Percentiles rank a stretch among this genome's conserved stretches.
Evolutionary conservation across 1,284 basidiomycete species (phyloP).

Genomic region (Leccinum ambiguum): DNA sequence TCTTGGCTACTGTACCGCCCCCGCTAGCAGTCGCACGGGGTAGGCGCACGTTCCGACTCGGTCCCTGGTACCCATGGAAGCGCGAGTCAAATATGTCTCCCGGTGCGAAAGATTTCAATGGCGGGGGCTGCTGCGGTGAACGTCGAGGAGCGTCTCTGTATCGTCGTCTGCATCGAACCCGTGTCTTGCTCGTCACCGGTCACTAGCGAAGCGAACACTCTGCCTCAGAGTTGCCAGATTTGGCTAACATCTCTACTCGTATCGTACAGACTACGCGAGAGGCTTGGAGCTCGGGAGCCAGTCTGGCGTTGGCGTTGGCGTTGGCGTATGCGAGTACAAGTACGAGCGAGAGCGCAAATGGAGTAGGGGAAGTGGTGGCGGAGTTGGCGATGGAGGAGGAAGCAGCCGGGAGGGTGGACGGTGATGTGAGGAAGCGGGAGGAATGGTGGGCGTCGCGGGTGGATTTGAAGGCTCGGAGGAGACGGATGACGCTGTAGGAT

Average conservation of each 20-base stretch:
- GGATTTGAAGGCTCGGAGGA: too few relatives aligned
- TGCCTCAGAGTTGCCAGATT: slow-evolving; percentile 14
- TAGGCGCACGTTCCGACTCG: slow-evolving; percentile 55
- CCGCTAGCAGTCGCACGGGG: slow-evolving; percentile 54
- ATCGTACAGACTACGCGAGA: not conserved
- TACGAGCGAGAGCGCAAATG: too few relatives aligned
- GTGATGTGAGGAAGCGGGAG: too few relatives aligned
- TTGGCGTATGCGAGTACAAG: too few relatives aligned
- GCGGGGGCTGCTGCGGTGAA: slow-evolving; percentile 14
- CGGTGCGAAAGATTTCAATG: slow-evolving; percentile 9
- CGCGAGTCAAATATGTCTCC: slow-evolving; percentile 43
- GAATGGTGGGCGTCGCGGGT: too few relatives aligned
- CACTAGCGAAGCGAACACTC: not conserved
- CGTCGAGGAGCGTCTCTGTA: slow-evolving; percentile 31
- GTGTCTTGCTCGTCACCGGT: slow-evolving; percentile 5
- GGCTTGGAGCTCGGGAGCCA: too few relatives aligned
- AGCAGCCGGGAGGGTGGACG: too few relatives aligned
- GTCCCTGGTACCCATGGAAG: slow-evolving; percentile 44
- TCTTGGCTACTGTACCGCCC: slow-evolving; percentile 64
- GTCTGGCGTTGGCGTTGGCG: too few relatives aligned
- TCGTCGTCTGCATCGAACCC: slow-evolving; percentile 8
- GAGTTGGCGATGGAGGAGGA: too few relatives aligned
- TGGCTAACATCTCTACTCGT: slow-evolving; percentile 6
- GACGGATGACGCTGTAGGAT: too few relatives aligned
- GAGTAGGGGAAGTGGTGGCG: too few relatives aligned